Evolutionary conservation across 2,329 filamentous ascomycete genomes (phyloP).

Genomic region (Sporothrix phasma): DNA sequence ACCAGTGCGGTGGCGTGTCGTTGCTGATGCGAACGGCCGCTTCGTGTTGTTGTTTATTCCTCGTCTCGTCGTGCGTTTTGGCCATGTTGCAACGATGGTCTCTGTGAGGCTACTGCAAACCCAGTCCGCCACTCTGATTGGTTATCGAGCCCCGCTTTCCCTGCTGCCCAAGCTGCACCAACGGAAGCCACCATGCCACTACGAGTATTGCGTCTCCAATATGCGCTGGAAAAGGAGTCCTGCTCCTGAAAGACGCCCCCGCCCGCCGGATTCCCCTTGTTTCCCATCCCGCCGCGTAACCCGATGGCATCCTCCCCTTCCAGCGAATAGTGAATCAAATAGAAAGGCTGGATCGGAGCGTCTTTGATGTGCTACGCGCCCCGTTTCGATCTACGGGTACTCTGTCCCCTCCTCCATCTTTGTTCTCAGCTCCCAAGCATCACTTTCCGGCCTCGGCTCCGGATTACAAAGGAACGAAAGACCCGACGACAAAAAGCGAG

Average conservation of each 20-base stretch:
- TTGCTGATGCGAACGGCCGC: neutral
- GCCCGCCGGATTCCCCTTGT: neutral
- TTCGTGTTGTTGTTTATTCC: slow-evolving; percentile 7
- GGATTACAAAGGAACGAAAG: neutral
- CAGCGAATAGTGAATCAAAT: neutral
- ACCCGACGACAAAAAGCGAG: neutral
- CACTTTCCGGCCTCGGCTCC: neutral
- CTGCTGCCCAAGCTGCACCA: neutral
- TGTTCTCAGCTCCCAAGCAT: neutral
- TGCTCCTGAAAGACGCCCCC: neutral
- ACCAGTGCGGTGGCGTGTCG: slow-evolving; percentile 6
- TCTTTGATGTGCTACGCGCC: neutral
- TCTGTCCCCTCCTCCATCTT: neutral
- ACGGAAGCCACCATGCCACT: neutral
- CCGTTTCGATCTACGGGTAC: neutral
- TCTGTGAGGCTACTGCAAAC: neutral
- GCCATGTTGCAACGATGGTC: neutral
- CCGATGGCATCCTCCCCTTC: neutral
- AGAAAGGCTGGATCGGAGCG: neutral
- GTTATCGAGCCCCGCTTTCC: neutral
- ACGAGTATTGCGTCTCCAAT: neutral
- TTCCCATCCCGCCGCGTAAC: neutral
- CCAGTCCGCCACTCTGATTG: neutral
- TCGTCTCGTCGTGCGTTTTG: neutral
- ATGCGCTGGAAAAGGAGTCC: neutral